Conservation (phyloP, 2,329 filamentous ascomycete genomes). For the Fusarium sp. region DNA sequence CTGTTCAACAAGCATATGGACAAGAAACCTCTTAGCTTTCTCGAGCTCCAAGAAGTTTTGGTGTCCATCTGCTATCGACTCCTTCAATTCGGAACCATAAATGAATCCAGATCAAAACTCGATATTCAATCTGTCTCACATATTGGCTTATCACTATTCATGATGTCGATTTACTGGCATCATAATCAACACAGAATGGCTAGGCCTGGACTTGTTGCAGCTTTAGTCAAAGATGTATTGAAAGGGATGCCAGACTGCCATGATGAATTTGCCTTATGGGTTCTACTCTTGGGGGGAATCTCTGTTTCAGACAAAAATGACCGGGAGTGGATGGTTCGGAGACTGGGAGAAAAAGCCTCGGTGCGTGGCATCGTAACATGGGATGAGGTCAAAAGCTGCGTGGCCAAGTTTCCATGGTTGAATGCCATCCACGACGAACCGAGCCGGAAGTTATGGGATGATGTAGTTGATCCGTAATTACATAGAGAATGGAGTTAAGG, state of each 20-base stretch:
- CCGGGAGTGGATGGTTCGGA: neutral
- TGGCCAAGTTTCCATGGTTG: neutral
- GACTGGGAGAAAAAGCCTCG: neutral
- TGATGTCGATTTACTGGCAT: conserved; percentile 2
- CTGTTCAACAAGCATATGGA: neutral
- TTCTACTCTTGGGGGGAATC: neutral
- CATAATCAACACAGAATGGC: neutral
- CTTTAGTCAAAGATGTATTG: neutral
- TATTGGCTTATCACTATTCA: neutral
- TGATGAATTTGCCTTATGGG: neutral
- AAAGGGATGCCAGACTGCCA: accelerated
- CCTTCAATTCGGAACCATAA: neutral
- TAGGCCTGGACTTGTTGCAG: neutral
- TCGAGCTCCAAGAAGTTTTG: conserved; percentile 4
- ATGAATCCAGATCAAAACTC: accelerated
- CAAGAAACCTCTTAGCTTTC: neutral
- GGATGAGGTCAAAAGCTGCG: neutral
- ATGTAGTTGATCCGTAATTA: neutral
- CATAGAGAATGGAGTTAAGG: conserved; percentile 1
- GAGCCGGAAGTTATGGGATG: neutral
- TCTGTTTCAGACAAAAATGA: neutral
- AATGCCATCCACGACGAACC: neutral
- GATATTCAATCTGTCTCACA: neutral
- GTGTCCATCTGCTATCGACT: neutral
- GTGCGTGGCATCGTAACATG: neutral